phyloP scores from a whole-genome alignment of 2,329 filamentous ascomycete species.

The Pseudopyrenochaeta lycopersici region DNA sequence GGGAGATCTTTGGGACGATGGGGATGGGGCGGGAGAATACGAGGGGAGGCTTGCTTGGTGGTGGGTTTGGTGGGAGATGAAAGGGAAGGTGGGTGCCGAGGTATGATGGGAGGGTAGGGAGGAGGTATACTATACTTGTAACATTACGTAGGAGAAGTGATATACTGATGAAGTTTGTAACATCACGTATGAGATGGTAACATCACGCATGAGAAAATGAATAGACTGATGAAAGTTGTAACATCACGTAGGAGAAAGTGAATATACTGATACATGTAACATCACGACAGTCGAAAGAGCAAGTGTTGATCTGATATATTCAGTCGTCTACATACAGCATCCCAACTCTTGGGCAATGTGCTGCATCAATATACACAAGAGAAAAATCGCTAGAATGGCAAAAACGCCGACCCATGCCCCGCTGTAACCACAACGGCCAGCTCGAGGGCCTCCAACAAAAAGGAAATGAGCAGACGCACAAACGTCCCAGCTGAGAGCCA shows the following conservation, averaged over 20 bases:
- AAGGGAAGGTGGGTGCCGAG: not conserved
- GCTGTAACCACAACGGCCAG: not conserved
- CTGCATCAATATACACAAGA: slow-evolving; percentile 5
- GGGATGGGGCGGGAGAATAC: too few species aligned
- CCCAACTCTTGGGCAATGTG: not conserved
- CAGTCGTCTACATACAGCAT: slow-evolving; percentile 1
- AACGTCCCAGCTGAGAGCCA: slow-evolving; percentile 9
- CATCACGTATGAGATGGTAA: too few species aligned
- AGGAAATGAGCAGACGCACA: slow-evolving; percentile 6
- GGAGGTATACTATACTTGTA: too few species aligned
- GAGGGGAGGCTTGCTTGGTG: too few species aligned
- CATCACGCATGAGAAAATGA: not conserved
- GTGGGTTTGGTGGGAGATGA: not conserved
- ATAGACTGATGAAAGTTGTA: too few species aligned
- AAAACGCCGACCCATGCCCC: slow-evolving; percentile 8
- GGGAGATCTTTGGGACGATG: too few species aligned
- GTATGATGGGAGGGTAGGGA: not conserved
- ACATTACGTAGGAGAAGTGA: too few species aligned
- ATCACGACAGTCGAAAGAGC: not conserved
- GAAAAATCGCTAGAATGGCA: not conserved
- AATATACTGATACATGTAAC: too few species aligned
- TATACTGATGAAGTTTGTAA: too few species aligned
- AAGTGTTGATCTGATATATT: not conserved
- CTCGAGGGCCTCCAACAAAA: not conserved
- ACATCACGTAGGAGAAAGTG: too few species aligned